Conservation (phyloP, 1,139 yeast species). For the Geotrichum siamense region DNA sequence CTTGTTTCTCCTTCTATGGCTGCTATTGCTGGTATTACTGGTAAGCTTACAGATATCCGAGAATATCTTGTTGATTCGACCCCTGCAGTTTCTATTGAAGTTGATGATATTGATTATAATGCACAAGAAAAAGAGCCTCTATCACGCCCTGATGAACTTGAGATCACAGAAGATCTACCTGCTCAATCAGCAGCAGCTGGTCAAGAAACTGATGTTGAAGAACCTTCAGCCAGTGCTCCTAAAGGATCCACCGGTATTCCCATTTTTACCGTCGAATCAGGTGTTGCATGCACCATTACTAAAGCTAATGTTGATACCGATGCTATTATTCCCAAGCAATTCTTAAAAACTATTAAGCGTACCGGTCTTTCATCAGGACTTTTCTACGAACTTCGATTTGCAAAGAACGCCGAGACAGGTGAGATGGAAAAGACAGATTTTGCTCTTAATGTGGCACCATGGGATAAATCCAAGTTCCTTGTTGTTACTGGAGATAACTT, state of each 20-base stretch:
- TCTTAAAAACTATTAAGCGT: constrained; percentile 92
- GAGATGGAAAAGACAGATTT: constrained; percentile 80
- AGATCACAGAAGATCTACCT: constrained; percentile 25
- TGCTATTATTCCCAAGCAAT: constrained; percentile 97
- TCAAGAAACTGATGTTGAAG: constrained; percentile 24
- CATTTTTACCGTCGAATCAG: constrained; percentile 65
- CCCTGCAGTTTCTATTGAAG: constrained; percentile 53
- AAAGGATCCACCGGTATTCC: constrained; percentile 55
- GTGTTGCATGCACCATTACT: constrained; percentile 88
- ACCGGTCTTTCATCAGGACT: constrained; percentile 86
- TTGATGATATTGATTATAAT: constrained; percentile 45
- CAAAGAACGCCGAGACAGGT: constrained; percentile 56
- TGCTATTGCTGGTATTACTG: constrained; percentile 93
- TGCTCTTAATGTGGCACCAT: constrained; percentile 77
- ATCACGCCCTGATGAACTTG: constrained; percentile 31
- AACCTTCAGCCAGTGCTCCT: constrained; percentile 33
- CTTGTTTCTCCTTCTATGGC: constrained; percentile 99
- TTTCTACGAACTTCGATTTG: constrained; percentile 82
- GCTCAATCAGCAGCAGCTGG: constrained; percentile 26
- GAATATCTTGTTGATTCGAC: constrained; percentile 60
- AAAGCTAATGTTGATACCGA: constrained; percentile 96
- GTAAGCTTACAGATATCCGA: constrained; percentile 86
- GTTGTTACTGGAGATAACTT: constrained; percentile 94
- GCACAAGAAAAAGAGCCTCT: constrained; percentile 60
- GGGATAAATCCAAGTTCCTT: constrained; percentile 68